phyloP scores from a whole-genome alignment of 2,329 filamentous ascomycete species.

The Alternaria dauci region DNA sequence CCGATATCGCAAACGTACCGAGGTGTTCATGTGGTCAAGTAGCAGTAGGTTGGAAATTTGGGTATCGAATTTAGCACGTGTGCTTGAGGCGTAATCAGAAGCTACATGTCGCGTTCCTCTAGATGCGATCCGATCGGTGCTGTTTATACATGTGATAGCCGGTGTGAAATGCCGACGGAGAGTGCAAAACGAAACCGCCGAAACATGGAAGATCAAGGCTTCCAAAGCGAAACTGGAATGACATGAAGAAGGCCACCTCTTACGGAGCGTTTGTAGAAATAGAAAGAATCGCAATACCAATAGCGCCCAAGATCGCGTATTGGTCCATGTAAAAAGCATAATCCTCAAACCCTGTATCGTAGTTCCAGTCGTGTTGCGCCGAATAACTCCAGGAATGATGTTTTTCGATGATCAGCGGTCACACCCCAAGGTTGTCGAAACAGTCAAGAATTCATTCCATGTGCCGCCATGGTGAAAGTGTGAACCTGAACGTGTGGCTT shows the following conservation, averaged over 20 bases:
- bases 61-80: slow-evolving; percentile 12
- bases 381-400: slow-evolving; percentile 7
- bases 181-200: slow-evolving; percentile 6
- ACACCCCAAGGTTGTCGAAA: not conserved
- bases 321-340: not conserved
- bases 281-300: not conserved
- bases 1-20: not conserved
- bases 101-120: slow-evolving; percentile 9
- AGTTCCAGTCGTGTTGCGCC: slow-evolving; percentile 7
- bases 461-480: not conserved
- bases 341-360: slow-evolving; percentile 5
- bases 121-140: slow-evolving; percentile 9
- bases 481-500: not conserved
- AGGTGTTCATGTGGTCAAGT: slow-evolving; percentile 6
- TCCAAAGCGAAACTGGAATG: not conserved
- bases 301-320: slow-evolving; percentile 1
- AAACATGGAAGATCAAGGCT: slow-evolving; percentile 3
- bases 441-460: not conserved
- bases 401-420: slow-evolving; percentile 5
- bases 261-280: not conserved
- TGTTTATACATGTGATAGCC: slow-evolving; percentile 29
- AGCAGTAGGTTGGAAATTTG: not conserved
- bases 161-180: slow-evolving; percentile 7
- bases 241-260: slow-evolving; percentile 3
- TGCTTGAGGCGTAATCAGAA: slow-evolving; percentile 11